A percentile compares a stretch with the other conserved stretches of the same genome.
phyloP scores from a whole-genome alignment of 2,329 filamentous ascomycete genomes.

The Calonectria honghensis region DNA sequence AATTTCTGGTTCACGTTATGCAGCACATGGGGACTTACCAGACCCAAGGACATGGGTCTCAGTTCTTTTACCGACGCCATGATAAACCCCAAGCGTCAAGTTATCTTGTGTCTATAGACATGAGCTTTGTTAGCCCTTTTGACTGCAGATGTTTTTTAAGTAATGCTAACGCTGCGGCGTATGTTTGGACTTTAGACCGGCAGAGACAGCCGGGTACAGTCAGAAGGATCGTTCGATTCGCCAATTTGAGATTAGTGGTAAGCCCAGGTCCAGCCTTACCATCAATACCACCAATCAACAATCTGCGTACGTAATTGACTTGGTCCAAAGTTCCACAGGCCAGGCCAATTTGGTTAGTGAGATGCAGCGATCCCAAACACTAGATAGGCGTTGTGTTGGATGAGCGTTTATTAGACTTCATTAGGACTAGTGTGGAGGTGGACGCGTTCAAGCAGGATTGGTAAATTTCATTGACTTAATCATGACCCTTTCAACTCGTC shows the following conservation, averaged over 20 bases:
- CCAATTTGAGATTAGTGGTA: background rate
- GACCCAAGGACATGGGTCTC: background rate
- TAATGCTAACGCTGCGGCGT: background rate
- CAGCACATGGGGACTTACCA: background rate
- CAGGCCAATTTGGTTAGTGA: background rate
- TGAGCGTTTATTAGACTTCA: too few species aligned
- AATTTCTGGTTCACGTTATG: background rate
- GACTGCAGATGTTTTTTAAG: background rate
- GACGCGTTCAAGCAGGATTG: too few species aligned
- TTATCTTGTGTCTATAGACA: background rate
- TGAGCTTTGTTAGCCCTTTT: background rate
- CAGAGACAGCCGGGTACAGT: background rate
- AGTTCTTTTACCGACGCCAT: background rate
- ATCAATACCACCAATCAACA: background rate
- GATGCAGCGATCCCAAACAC: too few species aligned
- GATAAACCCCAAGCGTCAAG: background rate
- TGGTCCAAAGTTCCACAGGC: background rate
- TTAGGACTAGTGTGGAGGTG: too few species aligned
- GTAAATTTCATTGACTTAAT: too few species aligned
- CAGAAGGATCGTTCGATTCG: background rate
- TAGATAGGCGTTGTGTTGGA: too few species aligned
- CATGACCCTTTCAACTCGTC: too few species aligned
- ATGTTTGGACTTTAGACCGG: background rate
- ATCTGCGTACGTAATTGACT: background rate
- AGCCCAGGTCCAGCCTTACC: background rate